Evolutionary conservation across 2,329 filamentous ascomycete species (phyloP), one percentile per base, ranked within the genome.

Genomic region (Fusarium hainanense): DNA sequence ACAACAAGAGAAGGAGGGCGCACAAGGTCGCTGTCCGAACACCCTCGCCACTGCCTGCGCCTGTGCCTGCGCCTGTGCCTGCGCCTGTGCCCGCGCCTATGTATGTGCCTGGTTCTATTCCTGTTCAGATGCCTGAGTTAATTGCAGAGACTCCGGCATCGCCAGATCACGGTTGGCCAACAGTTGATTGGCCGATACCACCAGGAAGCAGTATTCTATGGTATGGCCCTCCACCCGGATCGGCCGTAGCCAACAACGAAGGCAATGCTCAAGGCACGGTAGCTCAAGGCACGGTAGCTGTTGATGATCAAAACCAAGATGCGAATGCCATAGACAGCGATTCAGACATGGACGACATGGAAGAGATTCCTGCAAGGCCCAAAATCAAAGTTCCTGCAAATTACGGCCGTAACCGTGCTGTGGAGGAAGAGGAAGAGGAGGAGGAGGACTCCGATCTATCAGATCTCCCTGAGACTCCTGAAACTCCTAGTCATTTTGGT

Each of bases 21-120:
- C 25, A 32, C 3, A 70, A 18, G 49, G 21, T 67, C 30, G 51
- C 47, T 20, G 6, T 58, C 8, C 63, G 49, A 52, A n/a, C 28
- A 30, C 28, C 28, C 12, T 14, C 28, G 28, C 12, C 28, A 30
- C 6, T 14, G 28, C 12, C 28, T 14, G 28, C 6, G 6, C 28
- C 28, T 13, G 28, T 1, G 18, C 18, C 18, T n/a, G 30, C 14
- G 30, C 12, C 28, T 30, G 21, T 4, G 21, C 21, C 21, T 23
- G 21, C 5, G 18, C 18, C 18, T n/a, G 30, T 7, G 30, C 12
- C 28, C 14, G 21, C 21, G 21, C 21, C 21, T 23, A 4, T 5
- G 32, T n/a, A 37, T 37, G 34, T 37, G 34, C 34, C 34, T 37
- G 34, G 34, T 11, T n/a, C 18, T 11, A 4, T 37, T 4, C 34